Evolutionary conservation across 1,284 basidiomycete species (phyloP), one percentile per base, ranked within the genome.

Genomic region (Crucibulum cyathiforme): DNA sequence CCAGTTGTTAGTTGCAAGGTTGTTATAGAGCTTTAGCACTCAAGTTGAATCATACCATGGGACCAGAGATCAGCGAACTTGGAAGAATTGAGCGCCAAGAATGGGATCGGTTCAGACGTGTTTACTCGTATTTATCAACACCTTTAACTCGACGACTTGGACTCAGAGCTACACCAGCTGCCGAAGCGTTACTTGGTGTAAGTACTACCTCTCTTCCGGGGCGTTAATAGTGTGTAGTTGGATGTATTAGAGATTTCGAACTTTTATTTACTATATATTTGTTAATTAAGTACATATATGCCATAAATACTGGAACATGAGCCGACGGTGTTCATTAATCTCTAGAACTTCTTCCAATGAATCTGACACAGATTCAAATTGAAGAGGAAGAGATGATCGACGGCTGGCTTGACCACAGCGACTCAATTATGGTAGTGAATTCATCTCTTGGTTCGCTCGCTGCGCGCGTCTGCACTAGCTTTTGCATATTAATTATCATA

Each of bases 401-500:
- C 24, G 24, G n/a, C 47, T 49, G 13, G 12, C 31, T 34, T 17
- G 57, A 54, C 58, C 58, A 66, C 13, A 60, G 17, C 17, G 56
- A 56, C 13, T 60, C 46, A 17, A 66, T 55, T 15, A 65, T 58
- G 5, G 58, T 65, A 5, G 59, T 62, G 36, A 66, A 57, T 36
- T 63, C 56, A 49, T 49, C 47, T 49, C 17, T 17, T 17, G 39
- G 24, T 24, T 43, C 12, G 13, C 17, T 43, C 39, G 39, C 17
- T 13, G 39, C 39, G 39, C 39, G 24, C 47, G 47, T 31, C 12
- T n/a, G 13, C 37, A 55, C 62, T 19, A 60, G 34, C 47, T 57
- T 58, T 38, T 63, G 59, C 62, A 65, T 61, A 54, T 52, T 58
- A 37, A 62, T 62, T 37, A 63, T 64, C 43, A 63, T 38, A 17